Percentiles rank a stretch among this genome's conserved stretches.
Conservation (phyloP, 148 eudicot species). For the Nepenthes gracilis region DNA sequence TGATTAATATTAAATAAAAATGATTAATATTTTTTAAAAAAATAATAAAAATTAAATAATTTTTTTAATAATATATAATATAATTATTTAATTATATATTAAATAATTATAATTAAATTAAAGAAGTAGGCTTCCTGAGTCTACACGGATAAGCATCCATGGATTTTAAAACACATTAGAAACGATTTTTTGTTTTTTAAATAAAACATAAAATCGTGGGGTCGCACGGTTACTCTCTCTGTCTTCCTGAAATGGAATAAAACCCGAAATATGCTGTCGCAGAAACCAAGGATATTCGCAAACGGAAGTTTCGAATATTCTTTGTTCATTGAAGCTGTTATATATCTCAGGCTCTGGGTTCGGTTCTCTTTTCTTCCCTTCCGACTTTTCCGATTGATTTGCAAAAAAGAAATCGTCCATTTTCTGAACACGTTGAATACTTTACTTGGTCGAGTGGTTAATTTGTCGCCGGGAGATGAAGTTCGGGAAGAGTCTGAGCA, state of each 20-base stretch:
- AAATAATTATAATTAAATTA: too few relatives aligned
- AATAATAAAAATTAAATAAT: too few relatives aligned
- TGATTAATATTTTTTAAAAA: too few relatives aligned
- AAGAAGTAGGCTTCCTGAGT: not conserved
- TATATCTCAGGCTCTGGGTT: not conserved
- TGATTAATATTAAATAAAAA: too few relatives aligned
- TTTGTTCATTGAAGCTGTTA: conserved; percentile 7
- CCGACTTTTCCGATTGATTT: not conserved
- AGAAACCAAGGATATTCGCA: conserved; percentile 35
- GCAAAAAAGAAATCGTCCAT: too few relatives aligned
- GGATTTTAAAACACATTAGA: too few relatives aligned
- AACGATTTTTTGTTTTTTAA: not conserved
- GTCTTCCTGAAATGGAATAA: conserved; percentile 15
- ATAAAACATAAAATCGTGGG: not conserved
- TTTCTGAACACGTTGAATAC: too few relatives aligned
- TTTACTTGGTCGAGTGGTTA: not conserved
- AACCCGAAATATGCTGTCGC: conserved; percentile 29
- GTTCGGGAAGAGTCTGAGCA: conserved; percentile 90
- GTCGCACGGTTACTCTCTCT: not conserved
- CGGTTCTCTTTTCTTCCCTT: not conserved
- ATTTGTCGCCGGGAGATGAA: conserved; percentile 32
- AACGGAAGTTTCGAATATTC: conserved; percentile 24
- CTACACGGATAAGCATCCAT: too few relatives aligned
- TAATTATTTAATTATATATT: too few relatives aligned
- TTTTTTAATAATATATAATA: too few relatives aligned